Base-by-base conservation (phyloP, 177 flowering plant species). In the Vitis hybrid region DNA sequence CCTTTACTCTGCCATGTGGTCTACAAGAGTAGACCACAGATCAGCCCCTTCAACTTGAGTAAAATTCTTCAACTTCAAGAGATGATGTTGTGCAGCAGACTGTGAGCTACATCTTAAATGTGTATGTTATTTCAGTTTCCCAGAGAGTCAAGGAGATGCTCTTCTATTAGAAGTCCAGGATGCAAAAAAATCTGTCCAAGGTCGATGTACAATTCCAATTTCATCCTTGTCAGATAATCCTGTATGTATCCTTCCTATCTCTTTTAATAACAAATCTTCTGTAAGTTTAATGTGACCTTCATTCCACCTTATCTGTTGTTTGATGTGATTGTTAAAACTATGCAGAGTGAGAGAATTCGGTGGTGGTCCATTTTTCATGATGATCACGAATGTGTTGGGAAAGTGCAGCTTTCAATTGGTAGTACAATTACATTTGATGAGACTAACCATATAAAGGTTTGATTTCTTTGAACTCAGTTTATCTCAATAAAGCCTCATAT, bases 291-390 rank as follows among this genome's bases (percentile, higher is more conserved):
- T 2, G 49, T 18, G 14, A 38, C 18, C 28, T 50, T 24, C 28
- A 9, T 50, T 59, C 17, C 33, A 33, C 13, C 49, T 20, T 52
- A 24, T 18, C 10, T 68, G 52, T 67, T 12, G 47, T 60, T 66
- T 19, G 9, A 55, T 59, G 31, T 71, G 47, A 38, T 38, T 60
- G 56, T 50, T 38, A 11, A 58, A 66, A 63, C 11, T 62, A 33
- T 75, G 74, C 87, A 94, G 97, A 83, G 74, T 83, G 98, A 92
- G 19, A 88, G 80, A 81, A 71, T 85, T 64, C 83, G 83, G 54
- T 94, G 98, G 98, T 94, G 97, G 98, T 90, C 93, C 22, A 81
- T 94, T 64, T 88, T 83, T 79, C 94, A 83, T 75, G 91, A 84
- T 62, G 93, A 86, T 69, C 80, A 88, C 61, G 97, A 94, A 80